A percentile compares a stretch with the other conserved stretches of the same genome.
Conservation (phyloP, 805 yeast genomes). For the Pichia occidentalis region DNA sequence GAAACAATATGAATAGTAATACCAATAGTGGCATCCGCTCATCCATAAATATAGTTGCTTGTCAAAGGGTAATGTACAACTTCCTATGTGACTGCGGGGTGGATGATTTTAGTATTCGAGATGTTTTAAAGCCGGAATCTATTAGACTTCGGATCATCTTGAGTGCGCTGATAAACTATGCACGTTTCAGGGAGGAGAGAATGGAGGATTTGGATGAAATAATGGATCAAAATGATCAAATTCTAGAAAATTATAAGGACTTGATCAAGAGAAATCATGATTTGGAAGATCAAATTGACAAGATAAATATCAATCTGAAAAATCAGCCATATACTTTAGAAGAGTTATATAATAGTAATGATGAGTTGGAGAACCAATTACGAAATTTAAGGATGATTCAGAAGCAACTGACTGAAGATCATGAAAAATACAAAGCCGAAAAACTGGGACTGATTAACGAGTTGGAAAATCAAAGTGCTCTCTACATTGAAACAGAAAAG, state of each 20-base stretch:
- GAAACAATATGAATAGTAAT: too few species aligned
- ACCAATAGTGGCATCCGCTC: conserved; percentile 24
- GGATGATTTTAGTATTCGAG: conserved; percentile 67
- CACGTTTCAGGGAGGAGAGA: conserved; percentile 74
- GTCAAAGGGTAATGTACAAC: conserved; percentile 53
- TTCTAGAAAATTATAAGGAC: conserved; percentile 39
- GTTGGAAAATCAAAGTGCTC: conserved; percentile 53
- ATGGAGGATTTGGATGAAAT: conserved; percentile 62
- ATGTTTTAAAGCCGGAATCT: conserved; percentile 73
- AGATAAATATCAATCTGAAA: conserved; percentile 16
- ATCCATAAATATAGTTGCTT: conserved; percentile 44
- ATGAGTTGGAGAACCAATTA: conserved; percentile 54
- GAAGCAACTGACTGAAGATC: conserved; percentile 55
- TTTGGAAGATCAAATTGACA: conserved; percentile 26
- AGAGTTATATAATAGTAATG: conserved; percentile 43
- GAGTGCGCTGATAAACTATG: conserved; percentile 82
- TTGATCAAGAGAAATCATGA: conserved; percentile 37
- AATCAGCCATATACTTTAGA: conserved; percentile 31
- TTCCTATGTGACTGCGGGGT: conserved; percentile 71
- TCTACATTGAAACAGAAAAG: conserved; percentile 48
- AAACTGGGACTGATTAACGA: conserved; percentile 52
- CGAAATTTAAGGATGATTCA: conserved; percentile 55
- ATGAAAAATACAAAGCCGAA: conserved; percentile 54
- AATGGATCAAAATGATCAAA: conserved; percentile 45
- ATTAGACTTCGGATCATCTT: conserved; percentile 54